Percentiles rank a stretch among this genome's conserved stretches.
Evolutionary conservation across 257 asterid genomes (phyloP).

Genomic region (Craterostigma plantagineum): DNA sequence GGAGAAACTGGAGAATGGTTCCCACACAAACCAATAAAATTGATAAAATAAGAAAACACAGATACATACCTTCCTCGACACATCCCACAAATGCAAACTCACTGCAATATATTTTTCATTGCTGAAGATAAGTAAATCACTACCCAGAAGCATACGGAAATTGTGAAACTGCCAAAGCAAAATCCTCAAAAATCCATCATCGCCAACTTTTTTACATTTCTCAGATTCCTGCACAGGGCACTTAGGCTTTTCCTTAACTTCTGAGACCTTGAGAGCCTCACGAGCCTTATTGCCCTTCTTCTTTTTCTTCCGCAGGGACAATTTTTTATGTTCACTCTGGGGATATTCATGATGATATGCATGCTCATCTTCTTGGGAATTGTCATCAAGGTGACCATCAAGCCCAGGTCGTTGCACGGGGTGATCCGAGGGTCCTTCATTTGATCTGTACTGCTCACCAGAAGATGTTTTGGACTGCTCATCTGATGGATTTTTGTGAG

Average conservation of each 20-base stretch:
- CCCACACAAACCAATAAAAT: neutral
- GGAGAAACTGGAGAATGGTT: no score
- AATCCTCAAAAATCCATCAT: slow-evolving; percentile 56
- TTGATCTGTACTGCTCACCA: slow-evolving; percentile 30
- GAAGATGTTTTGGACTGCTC: slow-evolving; percentile 32
- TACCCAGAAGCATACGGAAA: slow-evolving; percentile 90
- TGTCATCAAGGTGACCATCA: slow-evolving; percentile 21
- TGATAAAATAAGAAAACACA: neutral
- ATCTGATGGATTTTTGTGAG: slow-evolving; percentile 29
- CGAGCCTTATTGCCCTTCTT: slow-evolving; percentile 31
- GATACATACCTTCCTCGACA: slow-evolving; percentile 62
- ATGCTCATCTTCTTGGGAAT: slow-evolving; percentile 27
- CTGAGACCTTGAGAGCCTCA: slow-evolving; percentile 48
- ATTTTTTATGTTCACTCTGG: slow-evolving; percentile 21
- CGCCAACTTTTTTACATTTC: slow-evolving; percentile 40
- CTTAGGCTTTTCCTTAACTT: slow-evolving; percentile 64
- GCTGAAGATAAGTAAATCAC: slow-evolving; percentile 83
- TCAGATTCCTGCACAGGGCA: slow-evolving; percentile 75
- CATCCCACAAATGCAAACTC: slow-evolving; percentile 97
- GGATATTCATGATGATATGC: slow-evolving; percentile 19
- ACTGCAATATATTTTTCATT: slow-evolving; percentile 82
- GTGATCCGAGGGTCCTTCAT: slow-evolving; percentile 31
- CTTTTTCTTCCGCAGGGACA: slow-evolving; percentile 43
- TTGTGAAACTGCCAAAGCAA: slow-evolving; percentile 87
- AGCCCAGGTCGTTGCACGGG: slow-evolving; percentile 27